Percentiles rank a stretch among this genome's conserved stretches.
Conservation (phyloP, 805 yeast species). For the Debaryomyces hansenii region DNA sequence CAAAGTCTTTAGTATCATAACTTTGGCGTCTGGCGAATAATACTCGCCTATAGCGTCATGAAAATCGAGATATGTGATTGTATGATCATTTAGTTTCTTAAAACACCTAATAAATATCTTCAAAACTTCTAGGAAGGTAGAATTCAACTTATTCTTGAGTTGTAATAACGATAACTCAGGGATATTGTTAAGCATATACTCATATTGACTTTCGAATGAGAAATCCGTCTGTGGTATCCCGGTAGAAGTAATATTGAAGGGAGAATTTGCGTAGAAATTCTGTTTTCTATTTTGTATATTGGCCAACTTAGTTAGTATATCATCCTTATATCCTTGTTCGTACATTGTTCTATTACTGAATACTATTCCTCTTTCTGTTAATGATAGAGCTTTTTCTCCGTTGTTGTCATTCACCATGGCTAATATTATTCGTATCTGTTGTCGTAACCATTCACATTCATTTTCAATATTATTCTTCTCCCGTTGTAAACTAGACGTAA, state of each 20-base stretch:
- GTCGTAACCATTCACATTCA: slow-evolving; percentile 47
- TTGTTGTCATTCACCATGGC: slow-evolving; percentile 38
- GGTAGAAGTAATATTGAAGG: slow-evolving; percentile 23
- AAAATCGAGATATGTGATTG: slow-evolving; percentile 25
- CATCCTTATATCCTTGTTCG: slow-evolving; percentile 30
- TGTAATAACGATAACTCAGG: slow-evolving; percentile 33
- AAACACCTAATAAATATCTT: slow-evolving; percentile 30
- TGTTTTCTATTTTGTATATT: slow-evolving; percentile 13
- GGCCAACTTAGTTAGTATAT: slow-evolving; percentile 17
- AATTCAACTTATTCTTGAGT: slow-evolving; percentile 30
- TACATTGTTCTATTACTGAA: slow-evolving; percentile 25
- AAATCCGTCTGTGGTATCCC: slow-evolving; percentile 15
- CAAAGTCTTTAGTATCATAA: slow-evolving; percentile 17
- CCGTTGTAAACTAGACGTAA: slow-evolving; percentile 27
- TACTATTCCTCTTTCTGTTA: slow-evolving; percentile 31
- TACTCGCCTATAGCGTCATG: slow-evolving; percentile 27
- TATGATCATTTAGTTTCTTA: slow-evolving; percentile 28
- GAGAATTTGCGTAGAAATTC: slow-evolving; percentile 25
- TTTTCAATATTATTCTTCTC: slow-evolving; percentile 39
- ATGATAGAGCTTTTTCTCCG: slow-evolving; percentile 25
- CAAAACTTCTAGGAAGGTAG: slow-evolving; percentile 35
- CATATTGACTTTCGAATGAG: slow-evolving; percentile 24
- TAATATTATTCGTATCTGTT: slow-evolving; percentile 39
- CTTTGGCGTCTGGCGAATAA: slow-evolving; percentile 12
- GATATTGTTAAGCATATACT: slow-evolving; percentile 20